phyloP scores from a whole-genome alignment of 139 green algal genomes.

The Volvox africanus region DNA sequence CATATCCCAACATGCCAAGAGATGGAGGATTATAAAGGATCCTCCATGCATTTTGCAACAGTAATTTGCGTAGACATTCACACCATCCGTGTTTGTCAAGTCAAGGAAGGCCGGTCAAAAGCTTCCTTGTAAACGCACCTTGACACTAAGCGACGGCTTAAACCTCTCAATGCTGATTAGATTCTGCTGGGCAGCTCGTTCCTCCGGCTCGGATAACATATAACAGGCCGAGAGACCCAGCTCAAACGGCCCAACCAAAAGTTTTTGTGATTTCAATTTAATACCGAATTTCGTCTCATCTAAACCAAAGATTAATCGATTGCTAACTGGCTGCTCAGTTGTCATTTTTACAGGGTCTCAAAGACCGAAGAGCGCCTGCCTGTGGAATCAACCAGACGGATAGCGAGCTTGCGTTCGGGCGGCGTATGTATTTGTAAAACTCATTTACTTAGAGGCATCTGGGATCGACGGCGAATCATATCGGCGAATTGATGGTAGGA shows the following conservation, averaged over 20 bases:
- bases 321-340: neutral
- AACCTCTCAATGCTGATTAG: neutral
- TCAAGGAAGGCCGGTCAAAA: neutral
- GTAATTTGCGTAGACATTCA: no score
- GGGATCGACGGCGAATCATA: no score
- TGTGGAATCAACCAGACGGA: no score
- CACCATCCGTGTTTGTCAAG: no score
- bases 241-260: neutral
- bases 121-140: neutral
- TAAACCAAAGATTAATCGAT: neutral
- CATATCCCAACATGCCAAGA: no score
- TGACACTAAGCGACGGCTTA: conserved; percentile 3
- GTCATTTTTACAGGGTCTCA: neutral
- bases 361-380: no score
- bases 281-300: neutral
- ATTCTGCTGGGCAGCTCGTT: neutral
- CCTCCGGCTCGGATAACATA: neutral
- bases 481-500: no score
- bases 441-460: no score
- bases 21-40: no score
- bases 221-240: conserved; percentile 1
- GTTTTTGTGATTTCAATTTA: neutral
- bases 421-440: no score
- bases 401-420: no score
- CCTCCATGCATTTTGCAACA: no score